Conservation (phyloP, 768 basidiomycete species). For the Roridomyces roridus region DNA sequence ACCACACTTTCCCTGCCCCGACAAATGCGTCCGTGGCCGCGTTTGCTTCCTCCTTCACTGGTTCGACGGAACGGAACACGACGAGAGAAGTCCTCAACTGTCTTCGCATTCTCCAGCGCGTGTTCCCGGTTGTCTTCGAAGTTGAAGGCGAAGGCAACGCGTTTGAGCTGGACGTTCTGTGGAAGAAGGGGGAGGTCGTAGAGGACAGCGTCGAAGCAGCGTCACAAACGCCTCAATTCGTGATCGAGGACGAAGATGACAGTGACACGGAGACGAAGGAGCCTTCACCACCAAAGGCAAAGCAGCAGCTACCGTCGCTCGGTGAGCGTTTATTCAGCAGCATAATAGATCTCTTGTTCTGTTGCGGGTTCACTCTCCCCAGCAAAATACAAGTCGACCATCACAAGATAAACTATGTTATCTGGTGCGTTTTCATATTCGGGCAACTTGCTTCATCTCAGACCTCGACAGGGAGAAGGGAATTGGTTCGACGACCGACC, state of each 20-base stretch:
- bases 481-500: slow-evolving; percentile 84
- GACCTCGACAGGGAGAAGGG: slow-evolving; percentile 84
- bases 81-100: slow-evolving; percentile 92
- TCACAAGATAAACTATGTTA: slow-evolving; percentile 85
- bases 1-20: slow-evolving; percentile 80
- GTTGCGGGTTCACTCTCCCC: slow-evolving; percentile 93
- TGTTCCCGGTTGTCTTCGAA: slow-evolving; percentile 91
- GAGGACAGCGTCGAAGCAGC: slow-evolving; percentile 35
- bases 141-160: slow-evolving; percentile 71
- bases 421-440: slow-evolving; percentile 66
- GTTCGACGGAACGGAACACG: slow-evolving; percentile 63
- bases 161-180: slow-evolving; percentile 83
- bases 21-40: slow-evolving; percentile 63
- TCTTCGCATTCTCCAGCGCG: slow-evolving; percentile 85
- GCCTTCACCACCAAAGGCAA: slow-evolving; percentile 35
- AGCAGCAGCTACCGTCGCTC: slow-evolving; percentile 70
- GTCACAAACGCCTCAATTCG: slow-evolving; percentile 67
- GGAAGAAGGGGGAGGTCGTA: slow-evolving; percentile 69
- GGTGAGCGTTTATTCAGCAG: slow-evolving; percentile 82
- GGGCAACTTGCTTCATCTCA: not conserved
- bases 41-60: slow-evolving; percentile 68
- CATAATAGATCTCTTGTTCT: slow-evolving; percentile 87
- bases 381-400: slow-evolving; percentile 76
- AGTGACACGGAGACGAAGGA: slow-evolving; percentile 49
- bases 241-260: slow-evolving; percentile 88